phyloP scores from a whole-genome alignment of 2,329 filamentous ascomycete genomes.

The Epichloe festucae region DNA sequence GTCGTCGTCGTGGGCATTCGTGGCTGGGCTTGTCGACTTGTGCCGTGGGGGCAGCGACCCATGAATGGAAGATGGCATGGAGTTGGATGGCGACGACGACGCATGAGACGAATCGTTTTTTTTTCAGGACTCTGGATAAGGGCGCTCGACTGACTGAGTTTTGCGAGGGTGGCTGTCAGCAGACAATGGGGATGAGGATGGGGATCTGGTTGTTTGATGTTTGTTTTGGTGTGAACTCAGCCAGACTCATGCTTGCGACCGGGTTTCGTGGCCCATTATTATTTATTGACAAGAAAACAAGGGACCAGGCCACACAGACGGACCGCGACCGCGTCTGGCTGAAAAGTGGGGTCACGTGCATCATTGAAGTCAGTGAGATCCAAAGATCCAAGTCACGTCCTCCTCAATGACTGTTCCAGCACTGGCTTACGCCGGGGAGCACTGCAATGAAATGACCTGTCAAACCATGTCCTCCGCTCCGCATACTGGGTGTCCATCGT shows the following conservation, averaged over 20 bases:
- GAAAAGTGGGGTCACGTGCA: too few relatives aligned
- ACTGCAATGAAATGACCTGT: conserved; percentile 4
- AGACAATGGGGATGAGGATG: too few relatives aligned
- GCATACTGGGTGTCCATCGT: conserved; percentile 6
- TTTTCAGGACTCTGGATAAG: background rate
- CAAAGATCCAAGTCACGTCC: too few relatives aligned
- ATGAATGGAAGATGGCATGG: conserved; percentile 2
- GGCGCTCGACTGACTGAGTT: background rate
- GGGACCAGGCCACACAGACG: too few relatives aligned
- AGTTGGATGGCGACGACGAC: conserved; percentile 1
- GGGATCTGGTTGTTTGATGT: too few relatives aligned
- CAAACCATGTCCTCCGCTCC: conserved; percentile 6
- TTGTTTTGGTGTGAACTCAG: too few relatives aligned
- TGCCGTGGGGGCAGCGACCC: conserved; percentile 1
- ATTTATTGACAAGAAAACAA: too few relatives aligned
- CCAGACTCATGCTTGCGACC: too few relatives aligned
- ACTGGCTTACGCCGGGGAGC: conserved; percentile 2
- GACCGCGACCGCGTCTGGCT: too few relatives aligned
- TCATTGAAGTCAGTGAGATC: too few relatives aligned
- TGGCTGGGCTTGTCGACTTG: background rate
- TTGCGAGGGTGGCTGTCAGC: too few relatives aligned
- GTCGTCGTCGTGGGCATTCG: conserved; percentile 10
- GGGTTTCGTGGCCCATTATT: too few relatives aligned
- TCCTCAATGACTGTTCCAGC: background rate
- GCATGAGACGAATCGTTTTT: background rate